phyloP scores from a whole-genome alignment of 1,284 basidiomycete species.

The Cutaneotrichosporon sp. region DNA sequence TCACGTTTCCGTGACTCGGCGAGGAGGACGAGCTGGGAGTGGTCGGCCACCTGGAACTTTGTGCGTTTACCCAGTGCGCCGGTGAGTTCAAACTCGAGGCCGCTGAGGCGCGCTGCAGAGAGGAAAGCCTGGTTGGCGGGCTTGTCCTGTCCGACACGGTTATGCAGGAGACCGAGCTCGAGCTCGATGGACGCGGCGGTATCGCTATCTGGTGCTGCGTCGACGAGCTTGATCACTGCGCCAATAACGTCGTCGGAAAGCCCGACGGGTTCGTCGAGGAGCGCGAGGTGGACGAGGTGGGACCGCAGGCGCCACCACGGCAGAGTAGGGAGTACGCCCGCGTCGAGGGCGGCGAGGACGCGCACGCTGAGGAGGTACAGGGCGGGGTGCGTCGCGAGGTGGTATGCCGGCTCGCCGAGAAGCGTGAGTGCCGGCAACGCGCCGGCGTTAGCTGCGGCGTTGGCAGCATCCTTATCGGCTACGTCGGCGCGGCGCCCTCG shows the following conservation, averaged over 20 bases:
- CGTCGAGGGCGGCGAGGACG: constrained; percentile 56
- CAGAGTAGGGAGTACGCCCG: constrained; percentile 51
- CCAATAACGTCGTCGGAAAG: constrained; percentile 54
- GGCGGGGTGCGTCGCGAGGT: constrained; percentile 66
- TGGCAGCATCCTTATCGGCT: constrained; percentile 48
- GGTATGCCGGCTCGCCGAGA: constrained; percentile 92
- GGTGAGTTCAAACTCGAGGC: constrained; percentile 82
- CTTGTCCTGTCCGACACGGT: constrained; percentile 66
- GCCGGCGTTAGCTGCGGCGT: constrained; percentile 53
- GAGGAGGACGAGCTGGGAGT: constrained; percentile 88
- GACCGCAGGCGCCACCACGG: constrained; percentile 77
- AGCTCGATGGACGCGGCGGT: constrained; percentile 66
- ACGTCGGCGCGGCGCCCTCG: constrained; percentile 20
- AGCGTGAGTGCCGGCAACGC: constrained; percentile 73
- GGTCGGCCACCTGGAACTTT: constrained; percentile 81
- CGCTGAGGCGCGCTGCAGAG: constrained; percentile 67
- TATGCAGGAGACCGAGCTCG: constrained; percentile 75
- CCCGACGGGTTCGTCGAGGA: constrained; percentile 79
- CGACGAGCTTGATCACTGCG: constrained; percentile 54
- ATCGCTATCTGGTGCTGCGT: constrained; percentile 48
- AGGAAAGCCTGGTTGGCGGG: constrained; percentile 74
- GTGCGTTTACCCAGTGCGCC: constrained; percentile 92
- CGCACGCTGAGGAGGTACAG: constrained; percentile 73
- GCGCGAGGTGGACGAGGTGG: constrained; percentile 68
- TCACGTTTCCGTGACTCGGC: constrained; percentile 68